Conservation (phyloP, 208 protist species). For the Crithidia thermophila region DNA sequence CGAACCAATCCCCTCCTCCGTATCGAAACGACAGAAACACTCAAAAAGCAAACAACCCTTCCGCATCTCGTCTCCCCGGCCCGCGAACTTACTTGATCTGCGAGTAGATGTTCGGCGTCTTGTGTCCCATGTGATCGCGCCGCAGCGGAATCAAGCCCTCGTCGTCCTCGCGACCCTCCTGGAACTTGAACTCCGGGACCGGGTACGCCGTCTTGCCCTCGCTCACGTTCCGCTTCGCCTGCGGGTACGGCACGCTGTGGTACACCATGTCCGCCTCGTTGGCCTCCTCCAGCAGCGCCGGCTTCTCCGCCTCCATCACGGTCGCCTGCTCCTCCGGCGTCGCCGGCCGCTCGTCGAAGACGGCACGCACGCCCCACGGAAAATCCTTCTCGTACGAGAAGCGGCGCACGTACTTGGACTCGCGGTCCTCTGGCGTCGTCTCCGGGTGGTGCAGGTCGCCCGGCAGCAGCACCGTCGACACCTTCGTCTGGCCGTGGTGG, state of each 20-base stretch:
- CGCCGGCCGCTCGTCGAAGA: constrained; percentile 82
- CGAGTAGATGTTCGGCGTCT: constrained; percentile 29
- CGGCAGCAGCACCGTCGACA: constrained; percentile 83
- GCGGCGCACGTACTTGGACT: constrained; percentile 66
- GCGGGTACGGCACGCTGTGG: constrained; percentile 68
- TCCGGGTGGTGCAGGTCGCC: constrained; percentile 73
- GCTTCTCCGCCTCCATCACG: constrained; percentile 48
- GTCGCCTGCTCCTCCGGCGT: constrained; percentile 43
- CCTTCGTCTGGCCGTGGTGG: constrained; percentile 68
- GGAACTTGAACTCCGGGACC: constrained; percentile 67
- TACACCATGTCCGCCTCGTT: constrained; percentile 86
- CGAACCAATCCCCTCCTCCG: too few species aligned
- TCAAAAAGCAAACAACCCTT: too few species aligned
- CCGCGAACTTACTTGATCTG: constrained; percentile 21
- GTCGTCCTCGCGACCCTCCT: constrained; percentile 70
- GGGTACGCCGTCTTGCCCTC: constrained; percentile 57
- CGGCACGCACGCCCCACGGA: constrained; percentile 81
- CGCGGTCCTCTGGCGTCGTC: constrained; percentile 72
- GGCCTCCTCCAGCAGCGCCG: constrained; percentile 80
- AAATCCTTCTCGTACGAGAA: constrained; percentile 89
- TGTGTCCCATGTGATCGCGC: constrained; percentile 41
- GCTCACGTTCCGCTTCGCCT: constrained; percentile 31
- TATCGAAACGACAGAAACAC: too few species aligned
- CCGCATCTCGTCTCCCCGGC: too few species aligned
- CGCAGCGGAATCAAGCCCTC: constrained; percentile 71